phyloP scores from a whole-genome alignment of 108 stramenopile genomes.

The Cafeteria roenbergensis region DNA sequence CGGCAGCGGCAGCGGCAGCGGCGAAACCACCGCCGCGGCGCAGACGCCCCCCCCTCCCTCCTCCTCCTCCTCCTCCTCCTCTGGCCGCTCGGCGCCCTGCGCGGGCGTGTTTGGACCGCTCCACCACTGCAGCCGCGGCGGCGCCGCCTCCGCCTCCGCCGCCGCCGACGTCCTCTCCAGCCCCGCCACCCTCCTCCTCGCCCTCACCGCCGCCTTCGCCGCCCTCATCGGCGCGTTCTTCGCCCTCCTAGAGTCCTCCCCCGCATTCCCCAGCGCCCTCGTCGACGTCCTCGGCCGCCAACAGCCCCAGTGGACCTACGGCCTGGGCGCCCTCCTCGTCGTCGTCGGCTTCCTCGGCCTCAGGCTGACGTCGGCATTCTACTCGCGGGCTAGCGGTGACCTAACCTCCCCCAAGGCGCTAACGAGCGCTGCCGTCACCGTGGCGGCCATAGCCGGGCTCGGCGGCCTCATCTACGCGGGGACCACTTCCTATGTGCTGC shows the following conservation, averaged over 20 bases:
- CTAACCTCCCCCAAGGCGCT: neutral
- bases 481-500: neutral
- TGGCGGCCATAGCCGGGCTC: neutral
- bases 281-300: neutral
- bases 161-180: too few relatives aligned
- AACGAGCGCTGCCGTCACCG: neutral
- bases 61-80: too few relatives aligned
- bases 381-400: neutral
- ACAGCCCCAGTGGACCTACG: constrained; percentile 6
- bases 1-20: too few relatives aligned
- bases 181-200: too few relatives aligned
- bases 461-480: neutral
- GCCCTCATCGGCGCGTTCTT: neutral
- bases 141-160: too few relatives aligned
- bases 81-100: too few relatives aligned
- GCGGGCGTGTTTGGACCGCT: too few relatives aligned
- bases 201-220: neutral
- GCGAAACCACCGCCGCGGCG: too few relatives aligned
- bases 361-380: neutral
- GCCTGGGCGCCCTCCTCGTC: neutral
- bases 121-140: too few relatives aligned
- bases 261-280: neutral
- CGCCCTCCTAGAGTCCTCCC: neutral
- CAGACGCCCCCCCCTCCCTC: too few relatives aligned
- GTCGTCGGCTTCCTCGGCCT: neutral